Base-by-base conservation (phyloP, 2,329 filamentous ascomycete species). In the Ophiocordyceps sinensis region DNA sequence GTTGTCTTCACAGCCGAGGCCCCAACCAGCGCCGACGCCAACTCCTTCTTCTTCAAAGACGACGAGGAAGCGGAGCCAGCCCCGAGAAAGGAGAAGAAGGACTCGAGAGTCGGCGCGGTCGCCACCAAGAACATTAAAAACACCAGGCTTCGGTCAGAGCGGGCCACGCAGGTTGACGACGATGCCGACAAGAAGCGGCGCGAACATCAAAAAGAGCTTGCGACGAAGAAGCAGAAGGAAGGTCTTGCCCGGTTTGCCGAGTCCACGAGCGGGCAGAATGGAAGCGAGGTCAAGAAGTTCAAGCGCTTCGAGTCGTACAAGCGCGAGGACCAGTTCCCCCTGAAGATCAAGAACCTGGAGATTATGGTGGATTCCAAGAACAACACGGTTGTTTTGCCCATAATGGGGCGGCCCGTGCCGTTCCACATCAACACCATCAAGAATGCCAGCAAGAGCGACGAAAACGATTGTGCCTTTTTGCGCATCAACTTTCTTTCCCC, bases 221-320 rank as follows among this genome's bases (percentile, higher is more conserved):
- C 88, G 6, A 53, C 68, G 14, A 94, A 89, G 69, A 96, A 95
- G 65, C 88, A 94, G 53, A 79, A 81, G 51, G 84, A 94, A 53
- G 91, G 91, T 40, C 63, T 94, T 21, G 82, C 79, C 15, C 76
- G 86, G 47, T 98, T 93, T 57, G 78, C 85, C 35, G 86, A 94
- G 54, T 84, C 85, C 1, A 88, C 83, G 0, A 82, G 79, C 44
- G 85, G 82, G 43, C 72, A 89, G 48, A 91, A 94, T 54, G 91
- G 89, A 29, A 79, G 80, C n/a, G 82, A 91, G 49, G 82, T 93
- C 59, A 96, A 96, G 71, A 94, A 89, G 65, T 96, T 98, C 71
- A 96, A 96, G 68, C 85, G 87, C 42, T 98, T 96, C 56, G 91
- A 98, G 62, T 98, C 91, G 0, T 98, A 98, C 68, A 98, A 96